phyloP scores from a whole-genome alignment of 208 protist genomes.

The Tritrichomonas foetus region DNA sequence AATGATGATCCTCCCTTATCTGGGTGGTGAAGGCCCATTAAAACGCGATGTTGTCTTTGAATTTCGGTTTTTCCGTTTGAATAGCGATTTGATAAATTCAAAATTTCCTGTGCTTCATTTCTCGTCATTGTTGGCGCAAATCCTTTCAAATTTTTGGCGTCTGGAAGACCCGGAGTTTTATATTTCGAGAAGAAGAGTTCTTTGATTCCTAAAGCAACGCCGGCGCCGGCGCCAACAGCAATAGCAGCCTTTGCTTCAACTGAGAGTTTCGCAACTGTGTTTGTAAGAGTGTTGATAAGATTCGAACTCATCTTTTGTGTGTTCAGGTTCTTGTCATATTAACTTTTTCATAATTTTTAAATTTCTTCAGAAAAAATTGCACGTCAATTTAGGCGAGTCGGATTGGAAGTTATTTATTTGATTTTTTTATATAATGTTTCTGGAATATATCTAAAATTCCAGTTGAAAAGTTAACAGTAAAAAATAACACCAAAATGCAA shows the following conservation, averaged over 20 bases:
- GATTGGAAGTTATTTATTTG: too few species aligned
- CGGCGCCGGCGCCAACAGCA: background rate
- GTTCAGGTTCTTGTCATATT: too few species aligned
- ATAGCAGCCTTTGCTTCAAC: background rate
- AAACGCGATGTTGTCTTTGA: background rate
- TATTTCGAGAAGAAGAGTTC: background rate
- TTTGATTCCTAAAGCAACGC: background rate
- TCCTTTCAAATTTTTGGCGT: background rate
- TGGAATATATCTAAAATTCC: too few species aligned
- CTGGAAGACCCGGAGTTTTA: background rate
- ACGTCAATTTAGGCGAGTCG: too few species aligned
- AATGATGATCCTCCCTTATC: slow-evolving; percentile 26
- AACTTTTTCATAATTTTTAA: too few species aligned
- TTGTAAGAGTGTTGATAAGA: too few species aligned
- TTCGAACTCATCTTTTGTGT: too few species aligned
- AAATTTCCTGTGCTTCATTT: background rate
- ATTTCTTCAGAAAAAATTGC: too few species aligned
- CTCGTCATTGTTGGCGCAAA: slow-evolving; percentile 13
- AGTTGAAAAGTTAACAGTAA: too few species aligned
- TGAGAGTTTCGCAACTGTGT: too few species aligned
- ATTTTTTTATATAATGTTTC: too few species aligned
- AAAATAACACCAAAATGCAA: too few species aligned
- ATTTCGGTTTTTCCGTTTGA: background rate
- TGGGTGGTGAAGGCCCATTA: slow-evolving; percentile 36
- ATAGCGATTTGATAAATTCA: background rate